Conservation (phyloP, 495 filamentous ascomycete genomes). For the Xylaria cubensis region DNA sequence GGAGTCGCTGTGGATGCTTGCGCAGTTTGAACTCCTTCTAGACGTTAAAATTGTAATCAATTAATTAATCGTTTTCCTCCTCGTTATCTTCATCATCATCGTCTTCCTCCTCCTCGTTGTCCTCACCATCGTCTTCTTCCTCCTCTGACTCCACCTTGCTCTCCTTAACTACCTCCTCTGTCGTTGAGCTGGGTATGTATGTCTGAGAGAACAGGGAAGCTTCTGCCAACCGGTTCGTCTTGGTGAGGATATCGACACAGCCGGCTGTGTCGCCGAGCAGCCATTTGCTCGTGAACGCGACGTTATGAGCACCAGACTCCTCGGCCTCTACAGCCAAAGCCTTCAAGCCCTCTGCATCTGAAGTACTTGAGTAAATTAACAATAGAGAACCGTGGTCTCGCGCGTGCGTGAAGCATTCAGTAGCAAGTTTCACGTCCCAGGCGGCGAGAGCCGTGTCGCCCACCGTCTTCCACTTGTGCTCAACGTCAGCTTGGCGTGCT, state of each 20-base stretch:
- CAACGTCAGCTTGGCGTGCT: slow-evolving; percentile 80
- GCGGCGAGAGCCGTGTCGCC: slow-evolving; percentile 86
- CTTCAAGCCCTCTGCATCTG: slow-evolving; percentile 73
- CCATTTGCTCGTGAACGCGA: slow-evolving; percentile 92
- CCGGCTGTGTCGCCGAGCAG: slow-evolving; percentile 80
- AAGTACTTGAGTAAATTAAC: slow-evolving; percentile 82
- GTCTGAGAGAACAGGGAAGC: slow-evolving; percentile 92
- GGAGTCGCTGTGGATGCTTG: no score
- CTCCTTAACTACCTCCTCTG: slow-evolving; percentile 59
- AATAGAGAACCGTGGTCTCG: slow-evolving; percentile 90
- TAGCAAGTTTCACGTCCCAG: slow-evolving; percentile 87
- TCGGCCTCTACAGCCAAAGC: slow-evolving; percentile 76
- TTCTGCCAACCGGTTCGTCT: slow-evolving; percentile 80
- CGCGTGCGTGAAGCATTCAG: slow-evolving; percentile 89
- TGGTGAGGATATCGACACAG: slow-evolving; percentile 79
- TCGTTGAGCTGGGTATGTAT: slow-evolving; percentile 83
- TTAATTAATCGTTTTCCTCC: not conserved
- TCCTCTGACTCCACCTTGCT: not conserved
- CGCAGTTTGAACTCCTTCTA: not conserved
- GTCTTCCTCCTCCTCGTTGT: not conserved
- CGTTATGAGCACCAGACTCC: slow-evolving; percentile 80
- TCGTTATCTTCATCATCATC: not conserved
- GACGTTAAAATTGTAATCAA: no score
- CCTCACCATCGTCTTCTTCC: not conserved
- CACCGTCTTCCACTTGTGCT: slow-evolving; percentile 97